Evolutionary conservation across 371 early-diverging fungal genomes (phyloP), one percentile per base, ranked within the genome.

Genomic region (Fennellomyces sp.): DNA sequence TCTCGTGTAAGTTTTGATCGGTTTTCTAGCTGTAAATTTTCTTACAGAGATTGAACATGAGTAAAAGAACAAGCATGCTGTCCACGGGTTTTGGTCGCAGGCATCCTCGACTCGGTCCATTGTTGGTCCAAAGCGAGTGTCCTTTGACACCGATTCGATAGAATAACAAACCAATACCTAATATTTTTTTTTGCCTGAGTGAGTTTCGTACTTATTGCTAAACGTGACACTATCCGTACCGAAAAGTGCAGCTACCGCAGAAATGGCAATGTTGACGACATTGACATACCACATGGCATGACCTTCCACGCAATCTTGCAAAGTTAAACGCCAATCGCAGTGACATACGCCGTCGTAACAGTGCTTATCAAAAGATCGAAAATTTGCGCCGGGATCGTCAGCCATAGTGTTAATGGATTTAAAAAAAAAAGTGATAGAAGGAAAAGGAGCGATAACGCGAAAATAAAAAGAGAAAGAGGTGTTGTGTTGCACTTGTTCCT

Each of bases 301-400:
- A 5, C 45, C 26, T 33, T 65, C 68, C 53, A 51, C 63, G 29
- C 72, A 68, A 21, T 48, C 60, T 2, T 56, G 19, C 13, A 72
- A 48, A 10, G 65, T 65, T 5, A 72, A 19, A 23, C 72, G 59
- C 72, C 72, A 72, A 54, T 72, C 72, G 39, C 68, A 68, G 30
- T 68, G 65, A 30, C 68, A 67, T 25, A 50, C 28, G 4, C 53
- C 55, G 23, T 63, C 59, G 23, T 52, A 28, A 57, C 66, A 70
- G n/a, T 45, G 45, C 6, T 25, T 4, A 17, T 23, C 45, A 21
- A 45, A 45, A 6, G 45, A 23, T 23, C 45, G 19, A 23, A 45
- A 25, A 23, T 45, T 45, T 6, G 35, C 6, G 13, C 6, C 35
- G 23, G 45, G 45, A 2, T 23, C 45, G 21, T 45, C 35, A 33